These are phyloP conservation scores for Phytophthora kernoviae DNA, from an alignment of 352 stramenopile genomes.

Conservation along the genomic window DNA sequence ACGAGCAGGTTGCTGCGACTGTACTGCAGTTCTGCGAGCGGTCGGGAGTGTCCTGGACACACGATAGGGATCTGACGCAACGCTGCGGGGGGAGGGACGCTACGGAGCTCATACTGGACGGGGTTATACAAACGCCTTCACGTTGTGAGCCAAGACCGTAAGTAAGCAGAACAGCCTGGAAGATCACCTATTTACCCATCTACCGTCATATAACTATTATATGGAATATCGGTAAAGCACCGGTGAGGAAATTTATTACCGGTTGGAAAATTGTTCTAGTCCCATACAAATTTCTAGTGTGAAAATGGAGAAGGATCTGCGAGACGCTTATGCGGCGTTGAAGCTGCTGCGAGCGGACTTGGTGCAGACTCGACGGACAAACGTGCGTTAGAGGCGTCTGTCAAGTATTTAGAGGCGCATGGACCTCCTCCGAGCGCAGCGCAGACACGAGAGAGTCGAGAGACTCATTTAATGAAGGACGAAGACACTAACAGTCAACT, in stretches of 20 bases:
- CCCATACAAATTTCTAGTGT: slow-evolving; percentile 16
- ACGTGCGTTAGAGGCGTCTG: slow-evolving; percentile 30
- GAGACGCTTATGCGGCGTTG: slow-evolving; percentile 51
- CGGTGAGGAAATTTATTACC: no score
- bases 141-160: no score
- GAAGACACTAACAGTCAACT: slow-evolving; percentile 31
- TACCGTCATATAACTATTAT: no score
- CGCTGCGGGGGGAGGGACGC: slow-evolving; percentile 49
- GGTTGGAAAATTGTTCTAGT: no score
- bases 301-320: slow-evolving; percentile 56
- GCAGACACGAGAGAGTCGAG: slow-evolving; percentile 22
- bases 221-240: no score
- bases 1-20: slow-evolving; percentile 71
- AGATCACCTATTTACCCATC: no score
- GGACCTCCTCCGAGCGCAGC: slow-evolving; percentile 13
- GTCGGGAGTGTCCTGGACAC: slow-evolving; percentile 84
- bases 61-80: slow-evolving; percentile 89
- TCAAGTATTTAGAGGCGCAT: slow-evolving; percentile 23
- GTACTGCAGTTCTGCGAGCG: slow-evolving; percentile 81
- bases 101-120: slow-evolving; percentile 16
- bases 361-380: slow-evolving; percentile 44
- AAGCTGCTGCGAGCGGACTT: slow-evolving; percentile 52
- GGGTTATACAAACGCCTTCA: no score
- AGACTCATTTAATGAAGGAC: slow-evolving; percentile 34
- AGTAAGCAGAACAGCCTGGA: no score